Percentiles rank a stretch among this genome's conserved stretches.
phyloP scores from a whole-genome alignment of 1,139 yeast species.

The Scheffersomyces illinoinensis region DNA sequence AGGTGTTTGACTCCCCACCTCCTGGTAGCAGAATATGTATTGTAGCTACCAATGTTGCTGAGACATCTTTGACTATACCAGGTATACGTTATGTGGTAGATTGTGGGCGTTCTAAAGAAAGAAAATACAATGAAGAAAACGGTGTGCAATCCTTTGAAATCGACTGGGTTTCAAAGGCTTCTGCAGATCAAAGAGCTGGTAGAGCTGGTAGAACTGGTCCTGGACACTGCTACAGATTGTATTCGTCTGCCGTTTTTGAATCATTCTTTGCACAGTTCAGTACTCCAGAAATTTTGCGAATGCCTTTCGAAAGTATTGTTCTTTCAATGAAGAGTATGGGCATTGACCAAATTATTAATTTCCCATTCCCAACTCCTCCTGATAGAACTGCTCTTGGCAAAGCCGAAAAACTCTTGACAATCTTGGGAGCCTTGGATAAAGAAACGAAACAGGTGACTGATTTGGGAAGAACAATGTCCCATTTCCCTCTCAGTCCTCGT shows the following conservation, averaged over 20 bases:
- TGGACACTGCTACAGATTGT: slow-evolving; percentile 93
- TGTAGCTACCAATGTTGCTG: slow-evolving; percentile 97
- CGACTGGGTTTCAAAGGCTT: slow-evolving; percentile 93
- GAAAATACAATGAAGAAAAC: slow-evolving; percentile 76
- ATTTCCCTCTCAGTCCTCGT: slow-evolving; percentile 92
- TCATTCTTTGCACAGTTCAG: slow-evolving; percentile 81
- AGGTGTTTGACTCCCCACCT: slow-evolving; percentile 86
- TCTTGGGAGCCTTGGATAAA: slow-evolving; percentile 76
- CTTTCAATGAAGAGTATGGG: slow-evolving; percentile 97
- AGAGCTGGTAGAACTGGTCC: slow-evolving; percentile 99
- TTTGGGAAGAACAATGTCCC: slow-evolving; percentile 81
- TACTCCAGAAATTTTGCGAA: slow-evolving; percentile 85
- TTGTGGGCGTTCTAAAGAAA: slow-evolving; percentile 90
- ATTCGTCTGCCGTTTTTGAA: slow-evolving; percentile 94
- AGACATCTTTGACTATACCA: slow-evolving; percentile 95
- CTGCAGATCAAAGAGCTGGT: slow-evolving; percentile 94
- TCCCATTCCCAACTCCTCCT: slow-evolving; percentile 98
- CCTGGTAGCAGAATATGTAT: slow-evolving; percentile 83
- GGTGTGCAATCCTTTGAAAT: slow-evolving; percentile 93
- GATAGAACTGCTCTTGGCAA: slow-evolving; percentile 57
- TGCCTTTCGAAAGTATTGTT: slow-evolving; percentile 96
- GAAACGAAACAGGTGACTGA: slow-evolving; percentile 58
- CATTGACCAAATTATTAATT: slow-evolving; percentile 82
- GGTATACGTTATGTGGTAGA: slow-evolving; percentile 95
- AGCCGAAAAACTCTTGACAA: slow-evolving; percentile 69